A percentile compares a stretch with the other conserved stretches of the same genome.
Conservation (phyloP, 2,329 filamentous ascomycete genomes). For the Botrytis aclada region DNA sequence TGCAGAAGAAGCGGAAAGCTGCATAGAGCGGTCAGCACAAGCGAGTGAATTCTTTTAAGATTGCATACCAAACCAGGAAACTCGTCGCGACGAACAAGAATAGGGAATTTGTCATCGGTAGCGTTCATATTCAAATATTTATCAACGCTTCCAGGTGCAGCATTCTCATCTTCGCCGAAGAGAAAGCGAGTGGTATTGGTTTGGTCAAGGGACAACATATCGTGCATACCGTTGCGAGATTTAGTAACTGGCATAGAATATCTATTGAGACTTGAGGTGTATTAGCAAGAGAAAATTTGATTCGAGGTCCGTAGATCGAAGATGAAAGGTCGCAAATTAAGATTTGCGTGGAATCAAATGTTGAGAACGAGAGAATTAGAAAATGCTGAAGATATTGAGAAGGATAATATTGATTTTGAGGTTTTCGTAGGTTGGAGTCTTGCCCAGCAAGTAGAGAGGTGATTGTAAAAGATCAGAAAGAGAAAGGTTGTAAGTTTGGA, state of each 20-base stretch:
- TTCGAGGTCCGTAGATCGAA: slow-evolving; percentile 6
- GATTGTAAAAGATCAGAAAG: slow-evolving; percentile 10
- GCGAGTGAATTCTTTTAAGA: slow-evolving; percentile 16
- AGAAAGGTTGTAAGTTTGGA: slow-evolving; percentile 1
- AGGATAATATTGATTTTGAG: neutral
- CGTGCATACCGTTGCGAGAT: slow-evolving; percentile 64
- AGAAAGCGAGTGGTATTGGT: slow-evolving; percentile 84
- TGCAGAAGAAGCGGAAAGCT: slow-evolving; percentile 78
- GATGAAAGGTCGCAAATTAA: slow-evolving; percentile 1
- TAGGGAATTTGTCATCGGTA: slow-evolving; percentile 83
- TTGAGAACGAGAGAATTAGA: slow-evolving; percentile 4
- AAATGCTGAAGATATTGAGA: slow-evolving; percentile 13
- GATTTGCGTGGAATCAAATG: neutral
- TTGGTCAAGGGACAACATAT: slow-evolving; percentile 66
- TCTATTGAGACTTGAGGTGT: slow-evolving; percentile 67
- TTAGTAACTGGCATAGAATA: slow-evolving; percentile 90
- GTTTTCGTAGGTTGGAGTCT: neutral
- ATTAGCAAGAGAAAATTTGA: slow-evolving; percentile 26
- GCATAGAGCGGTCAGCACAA: slow-evolving; percentile 44
- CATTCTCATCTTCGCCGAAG: slow-evolving; percentile 72
- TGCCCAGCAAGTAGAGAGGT: slow-evolving; percentile 14
- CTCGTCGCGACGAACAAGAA: slow-evolving; percentile 65
- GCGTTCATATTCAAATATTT: slow-evolving; percentile 69
- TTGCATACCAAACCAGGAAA: slow-evolving; percentile 36
- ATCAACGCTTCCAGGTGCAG: slow-evolving; percentile 53